A percentile compares a stretch with the other conserved stretches of the same genome.
These are phyloP conservation scores for Tricholoma furcatifolium DNA, from an alignment of 768 basidiomycete genomes.

Conservation along the genomic window DNA sequence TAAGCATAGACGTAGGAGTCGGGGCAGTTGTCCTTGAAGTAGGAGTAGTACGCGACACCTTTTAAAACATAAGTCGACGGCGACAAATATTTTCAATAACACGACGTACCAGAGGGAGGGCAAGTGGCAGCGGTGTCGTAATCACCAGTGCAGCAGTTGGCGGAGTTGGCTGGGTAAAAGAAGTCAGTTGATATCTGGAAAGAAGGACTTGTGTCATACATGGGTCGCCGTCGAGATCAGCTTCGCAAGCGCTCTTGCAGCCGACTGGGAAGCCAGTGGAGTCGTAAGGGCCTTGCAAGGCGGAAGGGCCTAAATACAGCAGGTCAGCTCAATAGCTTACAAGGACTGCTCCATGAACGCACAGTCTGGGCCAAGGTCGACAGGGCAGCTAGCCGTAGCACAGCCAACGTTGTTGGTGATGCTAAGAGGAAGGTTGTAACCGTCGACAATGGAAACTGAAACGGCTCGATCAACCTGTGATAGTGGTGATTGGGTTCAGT, in stretches of 20 bases:
- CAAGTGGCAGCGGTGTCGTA: constrained; percentile 34
- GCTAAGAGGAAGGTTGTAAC: constrained; percentile 54
- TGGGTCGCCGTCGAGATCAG: constrained; percentile 31
- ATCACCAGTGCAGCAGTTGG: constrained; percentile 36
- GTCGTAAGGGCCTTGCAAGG: constrained; percentile 47
- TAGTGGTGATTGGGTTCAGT: too few relatives aligned
- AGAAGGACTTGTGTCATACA: constrained; percentile 4
- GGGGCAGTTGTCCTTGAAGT: constrained; percentile 27
- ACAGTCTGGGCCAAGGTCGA: constrained; percentile 57
- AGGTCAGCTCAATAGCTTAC: neutral
- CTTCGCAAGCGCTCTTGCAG: constrained; percentile 50
- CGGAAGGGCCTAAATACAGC: constrained; percentile 32
- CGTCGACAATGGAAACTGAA: constrained; percentile 57
- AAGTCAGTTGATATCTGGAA: neutral
- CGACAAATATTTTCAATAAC: constrained; percentile 7
- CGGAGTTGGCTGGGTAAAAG: constrained; percentile 24
- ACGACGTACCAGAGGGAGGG: constrained; percentile 28
- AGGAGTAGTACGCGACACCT: constrained; percentile 25
- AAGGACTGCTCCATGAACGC: neutral
- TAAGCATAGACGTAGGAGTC: constrained; percentile 44
- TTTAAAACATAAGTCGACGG: neutral
- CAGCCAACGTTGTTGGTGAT: constrained; percentile 52
- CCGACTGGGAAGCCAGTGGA: constrained; percentile 46
- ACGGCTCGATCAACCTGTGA: neutral
- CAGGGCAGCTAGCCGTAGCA: constrained; percentile 45